Conservation (phyloP, 768 basidiomycete genomes). For the Tulasnella sp. region DNA sequence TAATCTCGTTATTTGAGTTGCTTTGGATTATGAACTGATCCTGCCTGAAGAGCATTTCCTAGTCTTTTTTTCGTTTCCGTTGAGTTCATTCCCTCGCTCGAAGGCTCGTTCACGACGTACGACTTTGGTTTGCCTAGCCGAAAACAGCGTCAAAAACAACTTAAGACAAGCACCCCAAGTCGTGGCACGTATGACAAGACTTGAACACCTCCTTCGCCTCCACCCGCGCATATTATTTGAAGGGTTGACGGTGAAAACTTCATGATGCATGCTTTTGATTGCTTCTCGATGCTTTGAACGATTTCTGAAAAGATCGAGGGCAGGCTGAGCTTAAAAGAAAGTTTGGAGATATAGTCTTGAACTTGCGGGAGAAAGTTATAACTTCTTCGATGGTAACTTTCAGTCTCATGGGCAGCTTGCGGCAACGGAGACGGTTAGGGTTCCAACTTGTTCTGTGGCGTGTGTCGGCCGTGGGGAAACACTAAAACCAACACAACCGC, state of each 20-base stretch:
- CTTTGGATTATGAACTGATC: slow-evolving; percentile 74
- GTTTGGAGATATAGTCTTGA: not conserved
- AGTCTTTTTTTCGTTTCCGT: not conserved
- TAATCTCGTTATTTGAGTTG: slow-evolving; percentile 70
- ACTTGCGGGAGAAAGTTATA: slow-evolving; percentile 48
- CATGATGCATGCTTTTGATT: slow-evolving; percentile 81
- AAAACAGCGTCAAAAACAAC: slow-evolving; percentile 26
- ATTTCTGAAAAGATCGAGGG: slow-evolving; percentile 43
- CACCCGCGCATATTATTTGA: slow-evolving; percentile 76
- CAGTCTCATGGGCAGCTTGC: slow-evolving; percentile 46
- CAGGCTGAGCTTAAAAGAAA: slow-evolving; percentile 17
- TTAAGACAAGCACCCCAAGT: not conserved
- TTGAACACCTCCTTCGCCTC: slow-evolving; percentile 77
- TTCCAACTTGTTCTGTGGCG: not conserved
- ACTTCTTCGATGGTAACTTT: slow-evolving; percentile 53
- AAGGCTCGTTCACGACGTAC: slow-evolving; percentile 1
- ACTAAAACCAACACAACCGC: not conserved
- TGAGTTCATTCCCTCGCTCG: not conserved
- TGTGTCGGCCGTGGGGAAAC: too few species aligned
- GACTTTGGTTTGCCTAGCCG: slow-evolving; percentile 25
- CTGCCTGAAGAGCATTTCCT: slow-evolving; percentile 47
- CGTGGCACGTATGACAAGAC: slow-evolving; percentile 60
- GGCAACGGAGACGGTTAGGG: not conserved
- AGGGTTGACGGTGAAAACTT: slow-evolving; percentile 67
- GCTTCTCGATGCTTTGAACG: slow-evolving; percentile 71